Conservation (phyloP, 495 filamentous ascomycete genomes). For the Xylaria nigripes region DNA sequence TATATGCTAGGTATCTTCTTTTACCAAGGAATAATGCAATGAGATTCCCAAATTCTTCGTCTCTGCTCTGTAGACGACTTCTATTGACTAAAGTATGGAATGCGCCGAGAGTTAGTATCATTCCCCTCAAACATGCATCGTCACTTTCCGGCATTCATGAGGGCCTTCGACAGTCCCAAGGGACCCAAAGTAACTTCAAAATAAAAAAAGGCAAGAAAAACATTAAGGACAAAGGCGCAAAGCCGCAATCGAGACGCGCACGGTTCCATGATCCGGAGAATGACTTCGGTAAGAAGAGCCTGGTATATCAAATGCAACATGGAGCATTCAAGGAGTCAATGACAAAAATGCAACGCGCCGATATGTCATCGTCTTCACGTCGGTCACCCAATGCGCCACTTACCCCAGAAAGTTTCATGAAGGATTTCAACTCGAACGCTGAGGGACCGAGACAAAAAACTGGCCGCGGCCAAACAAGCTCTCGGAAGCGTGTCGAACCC, state of each 20-base stretch:
- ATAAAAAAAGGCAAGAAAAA: slow-evolving; percentile 41
- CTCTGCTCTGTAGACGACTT: slow-evolving; percentile 19
- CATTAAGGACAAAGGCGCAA: slow-evolving; percentile 27
- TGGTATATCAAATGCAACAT: slow-evolving; percentile 35
- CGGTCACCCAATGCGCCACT: neutral
- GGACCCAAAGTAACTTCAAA: slow-evolving; percentile 26
- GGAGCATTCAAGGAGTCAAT: slow-evolving; percentile 19
- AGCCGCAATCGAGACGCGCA: slow-evolving; percentile 28
- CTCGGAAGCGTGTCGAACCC: too few relatives aligned
- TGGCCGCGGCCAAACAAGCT: too few relatives aligned
- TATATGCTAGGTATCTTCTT: too few relatives aligned
- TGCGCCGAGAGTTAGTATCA: neutral
- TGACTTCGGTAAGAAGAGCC: slow-evolving; percentile 38
- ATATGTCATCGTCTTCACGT: neutral
- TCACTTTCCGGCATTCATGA: slow-evolving; percentile 27
- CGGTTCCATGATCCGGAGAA: slow-evolving; percentile 36
- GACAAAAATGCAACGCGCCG: neutral
- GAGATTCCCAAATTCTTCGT: slow-evolving; percentile 17
- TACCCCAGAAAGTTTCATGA: slow-evolving; percentile 13
- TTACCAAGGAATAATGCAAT: slow-evolving; percentile 25
- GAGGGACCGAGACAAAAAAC: neutral
- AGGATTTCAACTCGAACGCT: slow-evolving; percentile 6
- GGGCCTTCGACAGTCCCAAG: slow-evolving; percentile 22
- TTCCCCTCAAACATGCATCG: slow-evolving; percentile 14
- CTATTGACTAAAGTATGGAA: slow-evolving; percentile 10